Percentiles rank a stretch among this genome's conserved stretches.
These are phyloP conservation scores for Hypomyces perniciosus DNA, from an alignment of 2,329 filamentous ascomycete genomes.

Conservation along the genomic window DNA sequence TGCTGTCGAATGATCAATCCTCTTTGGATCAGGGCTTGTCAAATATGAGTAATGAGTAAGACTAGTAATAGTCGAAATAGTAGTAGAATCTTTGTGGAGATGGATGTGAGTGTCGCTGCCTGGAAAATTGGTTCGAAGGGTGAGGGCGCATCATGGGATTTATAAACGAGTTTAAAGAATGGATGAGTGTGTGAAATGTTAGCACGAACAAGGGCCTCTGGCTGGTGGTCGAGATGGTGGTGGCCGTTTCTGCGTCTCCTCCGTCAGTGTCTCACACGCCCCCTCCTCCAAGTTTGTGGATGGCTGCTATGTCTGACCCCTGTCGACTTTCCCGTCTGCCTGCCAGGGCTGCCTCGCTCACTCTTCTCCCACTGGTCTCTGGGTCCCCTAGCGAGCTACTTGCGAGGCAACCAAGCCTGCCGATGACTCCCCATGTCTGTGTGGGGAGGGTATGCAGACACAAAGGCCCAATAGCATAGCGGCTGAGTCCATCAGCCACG, in stretches of 20 bases:
- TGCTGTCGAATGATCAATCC: background rate
- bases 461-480: conserved; percentile 9
- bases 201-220: background rate
- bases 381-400: background rate
- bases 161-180: conserved; percentile 8
- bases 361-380: background rate
- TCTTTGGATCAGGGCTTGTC: background rate
- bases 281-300: conserved; percentile 4
- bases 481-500: conserved; percentile 13
- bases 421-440: conserved; percentile 13
- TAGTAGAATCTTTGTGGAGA: background rate
- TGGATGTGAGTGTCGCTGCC: conserved; percentile 5
- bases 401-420: conserved; percentile 3
- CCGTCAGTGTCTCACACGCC: conserved; percentile 8
- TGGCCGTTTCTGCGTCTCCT: conserved; percentile 6
- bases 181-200: background rate
- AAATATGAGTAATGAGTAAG: background rate
- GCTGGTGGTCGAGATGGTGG: background rate
- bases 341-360: background rate
- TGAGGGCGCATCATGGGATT: conserved; percentile 11
- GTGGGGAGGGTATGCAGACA: conserved; percentile 6
- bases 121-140: conserved; percentile 9
- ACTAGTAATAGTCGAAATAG: background rate
- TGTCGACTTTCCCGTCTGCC: conserved; percentile 11
- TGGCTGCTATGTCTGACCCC: conserved; percentile 5